phyloP scores from a whole-genome alignment of 345 rosid species.

The Syzygium aromaticum region DNA sequence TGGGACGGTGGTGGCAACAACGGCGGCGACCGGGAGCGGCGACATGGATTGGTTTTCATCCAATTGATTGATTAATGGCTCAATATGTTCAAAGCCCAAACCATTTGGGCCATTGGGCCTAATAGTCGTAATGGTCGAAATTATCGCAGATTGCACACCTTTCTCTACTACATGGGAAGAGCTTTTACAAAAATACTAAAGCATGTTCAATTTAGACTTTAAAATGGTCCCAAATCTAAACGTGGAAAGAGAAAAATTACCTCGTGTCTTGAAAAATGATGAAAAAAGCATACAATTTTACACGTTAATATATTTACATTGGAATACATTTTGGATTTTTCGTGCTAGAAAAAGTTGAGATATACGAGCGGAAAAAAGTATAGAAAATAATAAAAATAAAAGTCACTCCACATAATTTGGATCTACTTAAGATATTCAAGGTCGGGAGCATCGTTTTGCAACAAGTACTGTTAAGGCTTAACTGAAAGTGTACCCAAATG shows the following conservation, averaged over 20 bases:
- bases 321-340: background rate
- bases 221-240: background rate
- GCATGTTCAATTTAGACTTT: background rate
- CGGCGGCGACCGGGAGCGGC: background rate
- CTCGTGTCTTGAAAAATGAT: background rate
- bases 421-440: background rate
- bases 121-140: background rate
- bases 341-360: background rate
- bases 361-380: background rate
- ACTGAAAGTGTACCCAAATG: background rate
- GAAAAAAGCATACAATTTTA: background rate
- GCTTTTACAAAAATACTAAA: background rate
- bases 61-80: background rate
- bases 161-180: background rate
- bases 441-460: background rate
- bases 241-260: background rate
- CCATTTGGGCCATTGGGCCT: background rate
- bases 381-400: background rate
- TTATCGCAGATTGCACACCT: background rate
- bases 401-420: background rate
- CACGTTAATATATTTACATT: background rate
- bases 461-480: background rate
- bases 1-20: accelerated
- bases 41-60: background rate
- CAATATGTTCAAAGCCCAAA: background rate